Evolutionary conservation across 129 eudicot genomes (phyloP).

Genomic region (Silybum marianum): DNA sequence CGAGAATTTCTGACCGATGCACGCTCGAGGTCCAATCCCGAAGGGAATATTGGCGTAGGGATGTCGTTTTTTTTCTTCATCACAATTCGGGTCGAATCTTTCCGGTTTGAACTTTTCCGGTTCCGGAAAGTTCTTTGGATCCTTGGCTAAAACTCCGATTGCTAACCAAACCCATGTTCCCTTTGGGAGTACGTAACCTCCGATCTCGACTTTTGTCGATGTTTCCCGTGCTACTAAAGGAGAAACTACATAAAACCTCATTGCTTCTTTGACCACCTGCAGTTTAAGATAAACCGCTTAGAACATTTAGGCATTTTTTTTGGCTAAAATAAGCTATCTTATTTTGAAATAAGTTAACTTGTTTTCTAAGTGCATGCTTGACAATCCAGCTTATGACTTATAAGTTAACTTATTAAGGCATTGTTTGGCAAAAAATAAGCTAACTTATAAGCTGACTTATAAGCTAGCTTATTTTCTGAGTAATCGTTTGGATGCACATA

Average conservation of each 20-base stretch:
- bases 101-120: constrained; percentile 92
- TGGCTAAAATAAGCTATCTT: too few species aligned
- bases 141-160: constrained; percentile 91
- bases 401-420: too few species aligned
- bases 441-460: too few species aligned
- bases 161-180: constrained; percentile 99
- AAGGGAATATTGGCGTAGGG: constrained; percentile 96
- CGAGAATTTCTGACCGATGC: constrained; percentile 89
- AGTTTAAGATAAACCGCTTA: background rate
- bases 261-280: constrained; percentile 90
- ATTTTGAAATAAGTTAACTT: too few species aligned
- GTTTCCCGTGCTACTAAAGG: constrained; percentile 95
- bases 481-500: too few species aligned
- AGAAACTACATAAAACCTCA: constrained; percentile 82
- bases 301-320: background rate
- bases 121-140: constrained; percentile 86
- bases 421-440: too few species aligned
- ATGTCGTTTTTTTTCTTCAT: constrained; percentile 82
- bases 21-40: constrained; percentile 93
- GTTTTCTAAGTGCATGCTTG: too few species aligned
- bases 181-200: constrained; percentile 92
- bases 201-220: constrained; percentile 71
- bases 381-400: too few species aligned
- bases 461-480: too few species aligned
- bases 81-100: constrained; percentile 74